Evolutionary conservation across 108 stramenopile genomes (phyloP).

Genomic region (Parmales sp.): DNA sequence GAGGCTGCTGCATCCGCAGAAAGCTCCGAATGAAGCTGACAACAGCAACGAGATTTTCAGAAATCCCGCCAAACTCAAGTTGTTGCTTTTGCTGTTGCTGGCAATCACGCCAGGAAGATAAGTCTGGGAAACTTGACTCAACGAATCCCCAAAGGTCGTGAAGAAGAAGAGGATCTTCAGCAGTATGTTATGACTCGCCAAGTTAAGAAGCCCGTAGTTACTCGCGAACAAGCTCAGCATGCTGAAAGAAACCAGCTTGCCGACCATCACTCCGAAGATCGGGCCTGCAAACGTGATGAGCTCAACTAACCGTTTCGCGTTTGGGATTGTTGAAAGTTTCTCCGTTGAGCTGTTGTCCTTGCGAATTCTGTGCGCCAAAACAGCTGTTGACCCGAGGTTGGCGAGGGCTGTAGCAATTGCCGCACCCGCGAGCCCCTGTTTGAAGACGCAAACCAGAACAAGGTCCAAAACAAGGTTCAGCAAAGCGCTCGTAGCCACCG

Average conservation of each 20-base stretch:
- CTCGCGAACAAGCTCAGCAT: constrained; percentile 61
- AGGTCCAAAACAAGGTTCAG: constrained; percentile 67
- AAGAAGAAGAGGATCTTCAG: constrained; percentile 86
- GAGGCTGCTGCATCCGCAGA: too few species aligned
- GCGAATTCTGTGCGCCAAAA: constrained; percentile 43
- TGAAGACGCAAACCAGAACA: constrained; percentile 30
- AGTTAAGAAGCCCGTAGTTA: constrained; percentile 51
- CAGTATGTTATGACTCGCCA: constrained; percentile 77
- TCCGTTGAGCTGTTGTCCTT: constrained; percentile 18
- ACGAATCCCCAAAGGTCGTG: constrained; percentile 73
- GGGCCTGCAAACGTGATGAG: constrained; percentile 63
- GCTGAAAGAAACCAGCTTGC: constrained; percentile 64
- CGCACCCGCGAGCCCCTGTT: constrained; percentile 53
- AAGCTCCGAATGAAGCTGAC: too few species aligned
- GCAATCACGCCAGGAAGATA: constrained; percentile 75
- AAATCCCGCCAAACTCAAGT: too few species aligned
- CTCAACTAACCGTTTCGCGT: constrained; percentile 24
- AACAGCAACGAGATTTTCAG: too few species aligned
- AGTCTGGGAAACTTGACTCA: constrained; percentile 73
- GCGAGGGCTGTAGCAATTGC: constrained; percentile 60
- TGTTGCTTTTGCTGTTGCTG: too few species aligned
- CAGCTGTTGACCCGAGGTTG: constrained; percentile 29
- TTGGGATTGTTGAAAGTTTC: neutral
- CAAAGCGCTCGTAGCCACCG: constrained; percentile 52
- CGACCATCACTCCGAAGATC: constrained; percentile 66